Percentiles rank a stretch among this genome's conserved stretches.
These are phyloP conservation scores for Phytophthora tubulina DNA, from an alignment of 352 stramenopile species.

Conservation along the genomic window DNA sequence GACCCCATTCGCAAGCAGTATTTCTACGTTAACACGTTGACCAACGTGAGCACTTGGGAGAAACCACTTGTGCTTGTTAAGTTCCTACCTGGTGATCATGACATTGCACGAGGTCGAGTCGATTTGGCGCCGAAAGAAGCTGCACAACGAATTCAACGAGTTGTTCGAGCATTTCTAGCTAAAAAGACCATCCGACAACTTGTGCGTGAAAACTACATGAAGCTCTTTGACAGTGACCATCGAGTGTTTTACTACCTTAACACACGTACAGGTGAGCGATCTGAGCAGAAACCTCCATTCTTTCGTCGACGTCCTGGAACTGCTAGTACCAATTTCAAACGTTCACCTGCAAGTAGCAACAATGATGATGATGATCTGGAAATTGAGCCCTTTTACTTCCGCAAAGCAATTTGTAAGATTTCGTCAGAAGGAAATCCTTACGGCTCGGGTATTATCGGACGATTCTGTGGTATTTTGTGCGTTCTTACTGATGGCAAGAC, in stretches of 20 bases:
- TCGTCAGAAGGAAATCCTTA: conserved; percentile 54
- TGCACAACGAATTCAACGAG: conserved; percentile 60
- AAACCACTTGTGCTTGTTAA: conserved; percentile 53
- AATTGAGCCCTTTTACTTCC: conserved; percentile 73
- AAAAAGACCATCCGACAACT: conserved; percentile 48
- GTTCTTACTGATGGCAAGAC: conserved; percentile 63
- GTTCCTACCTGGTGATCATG: conserved; percentile 47
- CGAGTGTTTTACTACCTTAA: conserved; percentile 79
- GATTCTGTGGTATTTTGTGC: conserved; percentile 60
- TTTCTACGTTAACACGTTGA: conserved; percentile 75
- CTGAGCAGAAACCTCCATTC: conserved; percentile 57
- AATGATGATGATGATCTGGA: conserved; percentile 58
- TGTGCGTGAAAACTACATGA: conserved; percentile 80
- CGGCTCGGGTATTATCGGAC: conserved; percentile 58
- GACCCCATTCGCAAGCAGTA: conserved; percentile 68
- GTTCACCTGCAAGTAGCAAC: not conserved
- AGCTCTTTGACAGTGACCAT: conserved; percentile 63
- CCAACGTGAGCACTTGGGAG: conserved; percentile 73
- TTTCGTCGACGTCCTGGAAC: conserved; percentile 43
- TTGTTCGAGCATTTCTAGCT: conserved; percentile 52
- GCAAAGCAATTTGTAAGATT: conserved; percentile 71
- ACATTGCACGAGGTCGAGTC: conserved; percentile 27
- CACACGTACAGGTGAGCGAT: conserved; percentile 53
- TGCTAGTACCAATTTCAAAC: conserved; percentile 6
- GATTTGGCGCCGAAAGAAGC: conserved; percentile 48